These are phyloP conservation scores for Scopulariopsis brevicaulis DNA, from an alignment of 2,329 filamentous ascomycete species.

Conservation along the genomic window DNA sequence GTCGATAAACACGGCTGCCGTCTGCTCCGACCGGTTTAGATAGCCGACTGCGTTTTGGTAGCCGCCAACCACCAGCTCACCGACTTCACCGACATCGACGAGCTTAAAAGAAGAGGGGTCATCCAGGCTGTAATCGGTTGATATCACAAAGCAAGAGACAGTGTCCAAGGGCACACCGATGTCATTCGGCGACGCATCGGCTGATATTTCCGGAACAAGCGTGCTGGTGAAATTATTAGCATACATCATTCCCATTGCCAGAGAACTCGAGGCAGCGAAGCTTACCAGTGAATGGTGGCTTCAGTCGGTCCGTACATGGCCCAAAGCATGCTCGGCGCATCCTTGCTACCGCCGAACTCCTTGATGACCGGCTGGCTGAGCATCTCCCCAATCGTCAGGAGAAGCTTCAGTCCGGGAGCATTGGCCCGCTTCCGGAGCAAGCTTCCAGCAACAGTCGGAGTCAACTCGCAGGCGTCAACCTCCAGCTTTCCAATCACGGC, in stretches of 20 bases:
- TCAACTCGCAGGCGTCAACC: constrained; percentile 79
- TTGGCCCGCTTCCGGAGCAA: constrained; percentile 56
- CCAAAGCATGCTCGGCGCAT: constrained; percentile 57
- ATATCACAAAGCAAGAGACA: constrained; percentile 64
- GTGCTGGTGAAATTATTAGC: constrained; percentile 38
- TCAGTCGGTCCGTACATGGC: constrained; percentile 95
- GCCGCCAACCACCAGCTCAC: constrained; percentile 75
- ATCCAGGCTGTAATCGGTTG: constrained; percentile 24
- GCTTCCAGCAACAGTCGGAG: constrained; percentile 75
- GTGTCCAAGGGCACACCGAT: constrained; percentile 74
- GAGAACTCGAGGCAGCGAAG: neutral
- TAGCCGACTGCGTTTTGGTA: constrained; percentile 71
- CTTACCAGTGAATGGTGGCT: constrained; percentile 72
- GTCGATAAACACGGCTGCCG: constrained; percentile 56
- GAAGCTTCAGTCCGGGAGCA: constrained; percentile 55
- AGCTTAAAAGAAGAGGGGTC: constrained; percentile 29
- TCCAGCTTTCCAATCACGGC: constrained; percentile 50
- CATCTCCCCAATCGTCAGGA: constrained; percentile 92
- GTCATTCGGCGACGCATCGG: constrained; percentile 45
- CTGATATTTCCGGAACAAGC: constrained; percentile 51
- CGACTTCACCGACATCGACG: constrained; percentile 54
- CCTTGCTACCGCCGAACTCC: constrained; percentile 59
- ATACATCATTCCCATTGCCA: neutral
- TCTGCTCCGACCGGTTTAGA: constrained; percentile 70
- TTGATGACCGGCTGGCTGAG: constrained; percentile 64